Base-by-base conservation (phyloP, 2,329 filamentous ascomycete genomes). In the Dactylellina cionopaga region DNA sequence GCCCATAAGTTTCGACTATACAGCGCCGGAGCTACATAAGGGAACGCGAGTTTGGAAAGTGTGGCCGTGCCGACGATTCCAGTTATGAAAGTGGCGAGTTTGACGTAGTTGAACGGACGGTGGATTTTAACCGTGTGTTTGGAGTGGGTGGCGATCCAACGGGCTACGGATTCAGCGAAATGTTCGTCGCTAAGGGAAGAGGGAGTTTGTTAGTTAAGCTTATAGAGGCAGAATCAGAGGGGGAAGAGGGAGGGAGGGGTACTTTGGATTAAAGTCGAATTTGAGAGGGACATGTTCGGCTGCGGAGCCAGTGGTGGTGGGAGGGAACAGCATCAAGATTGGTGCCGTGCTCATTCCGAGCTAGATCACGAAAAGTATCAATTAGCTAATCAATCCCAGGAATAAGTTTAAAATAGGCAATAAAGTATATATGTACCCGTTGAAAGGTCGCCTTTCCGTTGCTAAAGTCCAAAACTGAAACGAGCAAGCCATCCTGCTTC, bases 1-100 rank as follows among this genome's bases (percentile, higher is more conserved):
- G 94, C 93, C 95, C 95, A 99, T 15, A 98, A 82, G 78, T 96
- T 98, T 76, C 94, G 90, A 83, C 90, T 97, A 80, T 92, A 91
- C 33, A 97, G 80, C 70, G 97, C 78, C 2, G 94, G 94, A 2
- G 9, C 94, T 10, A 97, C 78, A 77, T 93, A 96, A 4, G 92
- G 91, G 76, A 88, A 90, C 10, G 89, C 86, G 49, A 93, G 89
- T 27, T 87, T 88, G 63, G 89, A 77, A 56, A 89, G 84, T 0
- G 92, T 94, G 44, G 90, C 80, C 7, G 84, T 80, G 47, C 90
- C 92, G 11, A 96, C 83, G 0, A 90, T 70, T n/a, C 89, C 84
- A 4, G 90, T 90, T 37, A 88, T 85, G 19, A 86, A 84, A 6
- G 88, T 86, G 64, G 90, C 83, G 80, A 92, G 89, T 75, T 89